Evolutionary conservation across 352 stramenopile species (phyloP).

Genomic region (Pseudoperonospora humuli): DNA sequence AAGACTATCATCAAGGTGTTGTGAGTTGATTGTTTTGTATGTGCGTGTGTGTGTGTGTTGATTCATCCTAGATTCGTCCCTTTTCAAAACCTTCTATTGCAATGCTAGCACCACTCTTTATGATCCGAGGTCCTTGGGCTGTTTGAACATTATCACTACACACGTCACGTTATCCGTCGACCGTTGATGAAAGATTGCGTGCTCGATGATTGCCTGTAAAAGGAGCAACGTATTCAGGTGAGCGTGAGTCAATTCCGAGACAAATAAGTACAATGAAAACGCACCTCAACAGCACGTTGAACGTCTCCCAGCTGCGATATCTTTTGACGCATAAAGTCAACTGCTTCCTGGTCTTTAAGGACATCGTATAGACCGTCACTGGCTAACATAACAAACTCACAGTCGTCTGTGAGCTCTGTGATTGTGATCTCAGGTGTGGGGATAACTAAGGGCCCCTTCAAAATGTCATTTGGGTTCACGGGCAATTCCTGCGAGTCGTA

Average conservation of each 20-base stretch:
- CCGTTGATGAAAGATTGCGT: conserved; percentile 77
- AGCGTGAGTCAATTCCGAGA: background rate
- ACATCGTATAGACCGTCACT: conserved; percentile 82
- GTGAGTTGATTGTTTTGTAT: no score
- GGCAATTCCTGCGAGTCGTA: conserved; percentile 72
- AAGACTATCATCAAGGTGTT: no score
- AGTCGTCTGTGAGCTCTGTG: conserved; percentile 60
- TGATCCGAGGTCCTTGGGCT: conserved; percentile 42
- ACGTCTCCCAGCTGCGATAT: conserved; percentile 62
- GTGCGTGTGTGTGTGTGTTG: no score
- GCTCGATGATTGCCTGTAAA: conserved; percentile 56
- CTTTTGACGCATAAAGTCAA: conserved; percentile 70
- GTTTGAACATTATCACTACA: conserved; percentile 79
- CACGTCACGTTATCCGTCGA: conserved; percentile 84
- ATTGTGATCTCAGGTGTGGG: conserved; percentile 67
- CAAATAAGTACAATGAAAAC: conserved; percentile 1
- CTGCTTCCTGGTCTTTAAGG: conserved; percentile 73
- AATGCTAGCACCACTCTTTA: conserved; percentile 3
- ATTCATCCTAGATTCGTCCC: background rate
- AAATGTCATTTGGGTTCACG: conserved; percentile 78
- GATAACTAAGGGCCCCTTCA: conserved; percentile 79
- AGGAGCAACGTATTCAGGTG: conserved; percentile 3
- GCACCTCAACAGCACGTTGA: conserved; percentile 69
- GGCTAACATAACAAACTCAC: conserved; percentile 73
- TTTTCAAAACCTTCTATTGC: background rate